Percentiles rank a stretch among this genome's conserved stretches.
Conservation (phyloP, 768 basidiomycete genomes). For the Lactifluus pinguis region DNA sequence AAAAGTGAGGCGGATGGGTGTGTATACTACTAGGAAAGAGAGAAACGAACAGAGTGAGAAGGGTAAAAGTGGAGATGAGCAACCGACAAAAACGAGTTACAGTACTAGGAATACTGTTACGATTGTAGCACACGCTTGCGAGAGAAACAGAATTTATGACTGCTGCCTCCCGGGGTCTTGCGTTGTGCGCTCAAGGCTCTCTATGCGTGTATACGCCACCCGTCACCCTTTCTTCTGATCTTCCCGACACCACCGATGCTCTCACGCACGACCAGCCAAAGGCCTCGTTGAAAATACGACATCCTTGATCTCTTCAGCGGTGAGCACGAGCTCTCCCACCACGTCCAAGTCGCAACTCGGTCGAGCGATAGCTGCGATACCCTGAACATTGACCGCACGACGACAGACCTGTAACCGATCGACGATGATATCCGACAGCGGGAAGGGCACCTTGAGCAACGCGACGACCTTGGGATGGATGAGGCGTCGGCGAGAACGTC, state of each 20-base stretch:
- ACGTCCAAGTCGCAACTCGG: slow-evolving; percentile 15
- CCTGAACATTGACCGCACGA: slow-evolving; percentile 34
- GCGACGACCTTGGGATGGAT: slow-evolving; percentile 94
- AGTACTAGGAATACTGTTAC: no score
- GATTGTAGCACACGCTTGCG: neutral
- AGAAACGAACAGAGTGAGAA: neutral
- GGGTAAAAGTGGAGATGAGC: no score
- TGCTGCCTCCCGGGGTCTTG: no score
- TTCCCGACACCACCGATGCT: slow-evolving; percentile 83
- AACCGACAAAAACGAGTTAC: neutral
- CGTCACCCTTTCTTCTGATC: slow-evolving; percentile 68
- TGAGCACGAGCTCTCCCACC: slow-evolving; percentile 50
- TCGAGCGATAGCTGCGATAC: slow-evolving; percentile 22
- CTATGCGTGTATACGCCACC: slow-evolving; percentile 63
- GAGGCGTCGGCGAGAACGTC: slow-evolving; percentile 83
- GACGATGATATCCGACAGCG: slow-evolving; percentile 74
- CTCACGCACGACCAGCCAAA: slow-evolving; percentile 92
- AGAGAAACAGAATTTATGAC: neutral
- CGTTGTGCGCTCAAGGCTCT: neutral
- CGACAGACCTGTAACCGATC: slow-evolving; percentile 46
- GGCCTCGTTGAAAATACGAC: slow-evolving; percentile 74
- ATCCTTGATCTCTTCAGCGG: slow-evolving; percentile 91
- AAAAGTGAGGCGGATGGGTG: neutral
- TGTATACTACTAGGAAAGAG: neutral
- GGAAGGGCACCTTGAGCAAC: slow-evolving; percentile 85